phyloP scores from a whole-genome alignment of 1,139 yeast species.

The Yamadazyma pseudoaaseri region DNA sequence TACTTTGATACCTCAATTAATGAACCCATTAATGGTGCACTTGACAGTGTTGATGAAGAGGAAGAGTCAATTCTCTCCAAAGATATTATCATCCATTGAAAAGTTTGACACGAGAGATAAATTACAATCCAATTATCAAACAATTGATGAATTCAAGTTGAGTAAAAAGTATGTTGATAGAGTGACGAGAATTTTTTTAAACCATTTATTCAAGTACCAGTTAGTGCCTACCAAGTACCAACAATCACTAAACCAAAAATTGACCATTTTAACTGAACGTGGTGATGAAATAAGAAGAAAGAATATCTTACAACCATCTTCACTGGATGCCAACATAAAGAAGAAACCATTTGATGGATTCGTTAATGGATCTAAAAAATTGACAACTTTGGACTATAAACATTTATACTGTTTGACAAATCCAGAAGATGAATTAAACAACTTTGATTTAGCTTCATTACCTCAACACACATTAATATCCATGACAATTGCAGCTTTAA shows the following conservation, averaged over 20 bases:
- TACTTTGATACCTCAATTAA: slow-evolving; percentile 52
- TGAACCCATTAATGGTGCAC: slow-evolving; percentile 56
- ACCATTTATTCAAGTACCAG: slow-evolving; percentile 34
- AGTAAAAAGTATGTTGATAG: slow-evolving; percentile 44
- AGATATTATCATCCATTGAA: slow-evolving; percentile 41
- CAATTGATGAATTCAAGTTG: slow-evolving; percentile 42
- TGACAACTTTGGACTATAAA: slow-evolving; percentile 35
- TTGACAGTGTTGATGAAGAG: slow-evolving; percentile 48
- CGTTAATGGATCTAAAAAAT: slow-evolving; percentile 26
- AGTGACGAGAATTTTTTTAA: slow-evolving; percentile 34
- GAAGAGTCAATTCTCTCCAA: slow-evolving; percentile 53
- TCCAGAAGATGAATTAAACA: slow-evolving; percentile 54
- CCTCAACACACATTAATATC: slow-evolving; percentile 64
- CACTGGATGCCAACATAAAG: slow-evolving; percentile 30
- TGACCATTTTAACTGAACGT: slow-evolving; percentile 29
- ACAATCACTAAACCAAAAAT: slow-evolving; percentile 26
- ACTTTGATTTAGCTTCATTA: slow-evolving; percentile 67
- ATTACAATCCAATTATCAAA: slow-evolving; percentile 45
- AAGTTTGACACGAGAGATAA: slow-evolving; percentile 37
- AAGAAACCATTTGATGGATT: slow-evolving; percentile 44
- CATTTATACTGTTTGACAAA: slow-evolving; percentile 62
- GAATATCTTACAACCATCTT: slow-evolving; percentile 28
- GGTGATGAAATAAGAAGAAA: slow-evolving; percentile 45
- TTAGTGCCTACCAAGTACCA: slow-evolving; percentile 34
- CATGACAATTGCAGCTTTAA: slow-evolving; percentile 65